Percentiles rank a stretch among this genome's conserved stretches.
phyloP scores from a whole-genome alignment of 2,329 filamentous ascomycete species.

The Hypoxylon sp. region DNA sequence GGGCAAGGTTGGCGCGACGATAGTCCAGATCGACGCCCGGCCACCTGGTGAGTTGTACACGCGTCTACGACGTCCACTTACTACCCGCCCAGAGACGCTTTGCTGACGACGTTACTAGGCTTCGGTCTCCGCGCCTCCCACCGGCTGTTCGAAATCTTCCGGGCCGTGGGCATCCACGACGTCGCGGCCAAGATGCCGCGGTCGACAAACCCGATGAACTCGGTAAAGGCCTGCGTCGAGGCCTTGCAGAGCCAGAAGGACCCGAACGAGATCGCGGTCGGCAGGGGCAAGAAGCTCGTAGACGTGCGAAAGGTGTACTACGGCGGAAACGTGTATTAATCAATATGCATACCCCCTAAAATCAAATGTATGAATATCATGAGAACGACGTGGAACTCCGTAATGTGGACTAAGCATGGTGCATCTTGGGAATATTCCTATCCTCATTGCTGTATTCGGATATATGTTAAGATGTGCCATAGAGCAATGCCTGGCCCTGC shows the following conservation, averaged over 20 bases:
- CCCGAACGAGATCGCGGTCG: slow-evolving; percentile 88
- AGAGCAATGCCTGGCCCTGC: neutral
- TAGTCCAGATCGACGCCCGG: slow-evolving; percentile 81
- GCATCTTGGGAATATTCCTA: neutral
- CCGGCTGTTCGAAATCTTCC: slow-evolving; percentile 93
- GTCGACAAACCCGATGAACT: slow-evolving; percentile 96
- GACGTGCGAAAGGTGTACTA: slow-evolving; percentile 98
- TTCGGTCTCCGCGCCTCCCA: slow-evolving; percentile 93
- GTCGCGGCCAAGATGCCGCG: slow-evolving; percentile 83
- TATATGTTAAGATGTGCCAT: slow-evolving; percentile 6
- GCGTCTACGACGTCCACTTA: neutral
- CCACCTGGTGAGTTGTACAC: slow-evolving; percentile 76
- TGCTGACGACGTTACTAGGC: slow-evolving; percentile 60
- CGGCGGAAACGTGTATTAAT: slow-evolving; percentile 69
- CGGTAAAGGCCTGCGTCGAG: slow-evolving; percentile 88
- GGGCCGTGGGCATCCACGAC: slow-evolving; percentile 85
- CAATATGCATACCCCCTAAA: neutral
- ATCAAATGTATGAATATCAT: slow-evolving; percentile 35
- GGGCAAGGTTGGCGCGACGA: slow-evolving; percentile 86
- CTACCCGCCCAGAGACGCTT: neutral
- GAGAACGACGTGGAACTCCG: slow-evolving; percentile 11
- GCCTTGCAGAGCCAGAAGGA: slow-evolving; percentile 84
- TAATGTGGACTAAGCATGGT: neutral
- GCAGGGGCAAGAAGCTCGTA: slow-evolving; percentile 91
- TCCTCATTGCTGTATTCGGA: slow-evolving; percentile 3